A percentile compares a stretch with the other conserved stretches of the same genome.
These are phyloP conservation scores for Hirsutella thompsonii DNA, from an alignment of 2,329 filamentous ascomycete species.

Conservation along the genomic window DNA sequence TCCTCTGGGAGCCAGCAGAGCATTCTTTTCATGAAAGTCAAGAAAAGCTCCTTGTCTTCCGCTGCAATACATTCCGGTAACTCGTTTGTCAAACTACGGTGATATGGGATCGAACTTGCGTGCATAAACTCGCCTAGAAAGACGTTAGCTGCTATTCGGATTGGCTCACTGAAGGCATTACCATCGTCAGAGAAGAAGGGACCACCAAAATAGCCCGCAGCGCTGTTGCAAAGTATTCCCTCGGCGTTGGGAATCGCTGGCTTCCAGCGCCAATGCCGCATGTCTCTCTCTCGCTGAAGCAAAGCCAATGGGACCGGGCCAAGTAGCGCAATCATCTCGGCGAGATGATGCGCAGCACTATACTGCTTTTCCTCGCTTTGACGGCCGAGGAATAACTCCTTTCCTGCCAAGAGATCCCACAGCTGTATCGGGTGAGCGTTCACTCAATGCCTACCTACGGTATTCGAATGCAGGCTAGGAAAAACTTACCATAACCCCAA, in stretches of 20 bases:
- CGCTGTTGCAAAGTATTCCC: constrained; percentile 7
- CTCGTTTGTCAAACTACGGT: constrained; percentile 4
- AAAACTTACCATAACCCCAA: constrained; percentile 10
- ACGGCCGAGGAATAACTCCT: constrained; percentile 9
- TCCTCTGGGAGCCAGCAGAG: constrained; percentile 12
- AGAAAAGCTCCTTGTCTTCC: constrained; percentile 7
- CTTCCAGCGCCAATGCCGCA: constrained; percentile 8
- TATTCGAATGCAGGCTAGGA: neutral
- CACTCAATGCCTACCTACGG: neutral
- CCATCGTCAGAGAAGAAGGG: constrained; percentile 10
- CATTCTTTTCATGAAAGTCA: constrained; percentile 13
- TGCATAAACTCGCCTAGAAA: constrained; percentile 6
- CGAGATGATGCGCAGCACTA: constrained; percentile 9
- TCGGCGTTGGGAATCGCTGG: constrained; percentile 5
- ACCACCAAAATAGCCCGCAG: constrained; percentile 8
- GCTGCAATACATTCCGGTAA: constrained; percentile 7
- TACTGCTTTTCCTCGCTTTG: constrained; percentile 8
- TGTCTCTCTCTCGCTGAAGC: constrained; percentile 7
- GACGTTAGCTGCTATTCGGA: neutral
- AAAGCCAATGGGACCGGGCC: constrained; percentile 9
- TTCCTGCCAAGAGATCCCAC: constrained; percentile 13
- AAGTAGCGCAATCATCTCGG: constrained; percentile 12
- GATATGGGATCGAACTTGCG: constrained; percentile 5
- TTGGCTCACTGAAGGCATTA: constrained; percentile 2
- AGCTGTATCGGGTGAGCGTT: constrained; percentile 8